Conservation (phyloP, 1,284 basidiomycete species). For the Cystobasidium slooffiae region DNA sequence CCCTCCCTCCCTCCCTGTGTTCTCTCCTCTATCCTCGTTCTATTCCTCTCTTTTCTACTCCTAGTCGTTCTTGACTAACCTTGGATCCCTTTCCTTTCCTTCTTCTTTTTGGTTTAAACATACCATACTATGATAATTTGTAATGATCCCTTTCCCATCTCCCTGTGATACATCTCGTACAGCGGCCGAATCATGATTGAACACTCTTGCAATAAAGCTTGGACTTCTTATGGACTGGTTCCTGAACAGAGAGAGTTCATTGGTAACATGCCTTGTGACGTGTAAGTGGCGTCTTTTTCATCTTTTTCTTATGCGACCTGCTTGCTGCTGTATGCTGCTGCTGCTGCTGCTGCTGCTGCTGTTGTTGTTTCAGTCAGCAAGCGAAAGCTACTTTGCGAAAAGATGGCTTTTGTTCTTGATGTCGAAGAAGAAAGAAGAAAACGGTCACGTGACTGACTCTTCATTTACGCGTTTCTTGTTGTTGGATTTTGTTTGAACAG, state of each 20-base stretch:
- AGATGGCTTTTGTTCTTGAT: too few species aligned
- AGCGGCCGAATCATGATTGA: conserved; percentile 43
- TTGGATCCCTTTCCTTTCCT: too few species aligned
- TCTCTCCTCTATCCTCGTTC: not conserved
- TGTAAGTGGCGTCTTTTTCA: conserved; percentile 19
- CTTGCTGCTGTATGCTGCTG: too few species aligned
- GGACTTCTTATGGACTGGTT: conserved; percentile 29
- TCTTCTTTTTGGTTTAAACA: too few species aligned
- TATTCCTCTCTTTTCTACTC: not conserved
- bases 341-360: too few species aligned
- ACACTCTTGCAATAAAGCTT: conserved; percentile 43
- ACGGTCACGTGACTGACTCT: conserved; percentile 10
- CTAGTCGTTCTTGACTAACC: too few species aligned
- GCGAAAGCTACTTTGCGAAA: too few species aligned
- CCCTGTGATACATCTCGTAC: too few species aligned
- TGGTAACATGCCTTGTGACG: conserved; percentile 38
- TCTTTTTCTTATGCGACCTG: not conserved
- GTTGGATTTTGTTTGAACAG: not conserved
- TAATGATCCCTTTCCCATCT: too few species aligned
- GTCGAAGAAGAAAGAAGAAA: too few species aligned
- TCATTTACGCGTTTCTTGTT: not conserved
- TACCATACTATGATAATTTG: too few species aligned
- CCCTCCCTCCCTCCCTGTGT: not conserved
- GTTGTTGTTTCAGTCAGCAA: too few species aligned
- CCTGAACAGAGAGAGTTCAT: conserved; percentile 36